A percentile compares a stretch with the other conserved stretches of the same genome.
phyloP scores from a whole-genome alignment of 129 eudicot genomes.

The Flaveria trinervia region DNA sequence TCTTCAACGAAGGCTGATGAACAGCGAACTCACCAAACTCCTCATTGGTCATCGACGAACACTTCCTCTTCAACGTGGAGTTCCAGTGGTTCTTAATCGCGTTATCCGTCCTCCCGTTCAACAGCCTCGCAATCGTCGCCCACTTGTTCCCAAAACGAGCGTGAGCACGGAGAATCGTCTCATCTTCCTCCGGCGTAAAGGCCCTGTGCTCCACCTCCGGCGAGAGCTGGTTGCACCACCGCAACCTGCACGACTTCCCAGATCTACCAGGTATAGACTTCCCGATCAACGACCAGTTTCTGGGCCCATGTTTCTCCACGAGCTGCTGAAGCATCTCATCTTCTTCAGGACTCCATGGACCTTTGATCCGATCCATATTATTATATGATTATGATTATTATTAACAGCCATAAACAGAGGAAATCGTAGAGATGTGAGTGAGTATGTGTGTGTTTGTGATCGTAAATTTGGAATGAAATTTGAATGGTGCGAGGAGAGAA shows the following conservation, averaged over 20 bases:
- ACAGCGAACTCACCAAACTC: slow-evolving; percentile 48
- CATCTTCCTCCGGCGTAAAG: slow-evolving; percentile 85
- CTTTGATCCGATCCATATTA: slow-evolving; percentile 78
- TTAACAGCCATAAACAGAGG: slow-evolving; percentile 28
- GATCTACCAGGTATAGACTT: slow-evolving; percentile 80
- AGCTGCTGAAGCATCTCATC: slow-evolving; percentile 63
- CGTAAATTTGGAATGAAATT: background rate
- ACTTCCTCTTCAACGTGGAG: slow-evolving; percentile 73
- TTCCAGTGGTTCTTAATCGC: slow-evolving; percentile 92
- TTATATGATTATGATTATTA: background rate
- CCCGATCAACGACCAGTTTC: slow-evolving; percentile 87
- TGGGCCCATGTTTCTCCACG: slow-evolving; percentile 72
- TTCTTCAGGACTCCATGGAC: slow-evolving; percentile 97
- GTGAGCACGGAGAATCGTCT: slow-evolving; percentile 77
- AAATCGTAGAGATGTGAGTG: too few species aligned
- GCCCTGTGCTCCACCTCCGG: slow-evolving; percentile 93
- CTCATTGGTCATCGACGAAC: slow-evolving; percentile 58
- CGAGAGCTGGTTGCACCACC: slow-evolving; percentile 96
- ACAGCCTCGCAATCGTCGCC: slow-evolving; percentile 89
- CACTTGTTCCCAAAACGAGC: slow-evolving; percentile 87
- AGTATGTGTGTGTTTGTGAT: background rate
- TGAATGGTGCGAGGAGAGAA: background rate
- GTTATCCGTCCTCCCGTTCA: slow-evolving; percentile 87
- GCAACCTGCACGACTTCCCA: slow-evolving; percentile 76
- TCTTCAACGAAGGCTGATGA: slow-evolving; percentile 55